Conservation (phyloP, 2,329 filamentous ascomycete genomes). For the Fusarium subtropicale region DNA sequence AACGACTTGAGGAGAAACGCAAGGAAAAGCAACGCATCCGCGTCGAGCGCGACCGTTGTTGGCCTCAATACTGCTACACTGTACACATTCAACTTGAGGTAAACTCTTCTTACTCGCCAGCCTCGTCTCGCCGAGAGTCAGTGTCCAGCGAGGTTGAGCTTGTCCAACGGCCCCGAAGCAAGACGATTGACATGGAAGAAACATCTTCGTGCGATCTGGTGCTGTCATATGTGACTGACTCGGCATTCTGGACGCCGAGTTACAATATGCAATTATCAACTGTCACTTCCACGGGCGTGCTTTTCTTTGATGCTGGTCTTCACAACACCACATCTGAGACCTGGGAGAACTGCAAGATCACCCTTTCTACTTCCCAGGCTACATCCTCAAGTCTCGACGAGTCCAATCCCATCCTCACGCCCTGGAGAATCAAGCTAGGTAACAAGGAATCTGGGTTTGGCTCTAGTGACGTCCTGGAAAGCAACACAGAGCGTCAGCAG, state of each 20-base stretch:
- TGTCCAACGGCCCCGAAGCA: constrained; percentile 54
- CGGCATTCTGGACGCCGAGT: constrained; percentile 69
- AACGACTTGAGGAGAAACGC: constrained; percentile 51
- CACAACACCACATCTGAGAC: constrained; percentile 72
- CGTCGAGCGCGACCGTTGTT: constrained; percentile 59
- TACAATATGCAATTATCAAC: constrained; percentile 74
- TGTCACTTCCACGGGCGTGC: constrained; percentile 60
- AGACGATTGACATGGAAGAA: constrained; percentile 35
- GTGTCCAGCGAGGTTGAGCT: constrained; percentile 65
- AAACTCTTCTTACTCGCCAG: constrained; percentile 53
- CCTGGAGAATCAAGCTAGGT: constrained; percentile 67
- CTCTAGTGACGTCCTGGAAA: constrained; percentile 52
- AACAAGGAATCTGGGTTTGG: constrained; percentile 39
- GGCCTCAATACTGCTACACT: constrained; percentile 62
- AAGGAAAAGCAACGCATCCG: constrained; percentile 60
- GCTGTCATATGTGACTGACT: constrained; percentile 69
- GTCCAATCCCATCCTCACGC: constrained; percentile 63
- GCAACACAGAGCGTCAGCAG: constrained; percentile 54
- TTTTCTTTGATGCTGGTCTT: constrained; percentile 72
- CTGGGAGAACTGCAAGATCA: constrained; percentile 70
- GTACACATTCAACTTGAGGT: constrained; percentile 65
- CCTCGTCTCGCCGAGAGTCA: constrained; percentile 62
- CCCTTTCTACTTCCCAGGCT: constrained; percentile 72
- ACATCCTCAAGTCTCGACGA: constrained; percentile 67
- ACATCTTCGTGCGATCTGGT: constrained; percentile 57